Base-by-base conservation (phyloP, 495 filamentous ascomycete genomes). In the Astrothelium subdiscretum region DNA sequence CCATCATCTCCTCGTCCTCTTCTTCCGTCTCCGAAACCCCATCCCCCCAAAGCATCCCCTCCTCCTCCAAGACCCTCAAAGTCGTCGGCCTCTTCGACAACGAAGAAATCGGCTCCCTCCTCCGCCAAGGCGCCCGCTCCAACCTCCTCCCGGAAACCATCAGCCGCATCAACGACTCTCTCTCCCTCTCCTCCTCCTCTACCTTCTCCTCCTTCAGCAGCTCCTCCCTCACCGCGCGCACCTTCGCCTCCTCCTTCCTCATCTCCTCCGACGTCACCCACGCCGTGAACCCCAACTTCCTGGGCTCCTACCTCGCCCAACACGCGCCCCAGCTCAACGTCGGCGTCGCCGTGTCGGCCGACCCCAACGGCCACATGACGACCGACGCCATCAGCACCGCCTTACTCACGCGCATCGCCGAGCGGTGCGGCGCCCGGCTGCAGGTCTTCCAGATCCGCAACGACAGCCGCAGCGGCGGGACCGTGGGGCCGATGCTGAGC, bases 371-470 rank as follows among this genome's bases (percentile, higher is more conserved):
- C 0, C 91, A 97, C 74, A 94, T 92, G 86, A 92, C 89, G 12
- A 95, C 89, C 12, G 92, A 97, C 70, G 83, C 85, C 62, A 85
- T 95, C 31, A 90, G 85, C 52, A 85, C 86, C 27, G 85, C 87
- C 0, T 79, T 97, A 57, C 75, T 97, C 20, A 81, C 85, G 67
- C 81, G 86, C 18, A 79, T 94, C 51, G 90, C 89, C 3, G 83
- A 87, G 54, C 85, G 86, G 48, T 80, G 78, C 59, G 87, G 79
- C 32, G 80, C 81, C 32, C 83, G 80, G 32, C 74, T 95, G 65
- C 94, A 98, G 75, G 77, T 92, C 13, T 97, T 97, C 79, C 91
- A 96, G 78, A 96, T 97, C 69, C 79, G 94, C 38, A 98, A 98
- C 68, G 94, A 97, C 72, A 84, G 78, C 8, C 79, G 94, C 32